Evolutionary conservation across 179 eudicot species (phyloP).

Genomic region (Spinacia oleracea): DNA sequence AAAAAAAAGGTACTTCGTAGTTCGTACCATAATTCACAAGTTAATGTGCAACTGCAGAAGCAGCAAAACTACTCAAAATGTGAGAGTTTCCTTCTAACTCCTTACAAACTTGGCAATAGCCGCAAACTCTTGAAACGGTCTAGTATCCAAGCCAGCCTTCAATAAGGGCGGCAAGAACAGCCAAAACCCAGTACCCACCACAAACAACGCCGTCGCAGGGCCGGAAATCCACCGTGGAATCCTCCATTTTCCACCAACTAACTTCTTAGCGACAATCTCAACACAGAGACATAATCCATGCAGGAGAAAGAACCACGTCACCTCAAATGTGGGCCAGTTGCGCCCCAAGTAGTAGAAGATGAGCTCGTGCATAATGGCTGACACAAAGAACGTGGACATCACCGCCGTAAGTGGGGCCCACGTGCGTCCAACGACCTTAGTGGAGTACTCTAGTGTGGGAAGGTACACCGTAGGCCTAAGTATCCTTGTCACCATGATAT

Average conservation of each 20-base stretch:
- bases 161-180: conserved; percentile 67
- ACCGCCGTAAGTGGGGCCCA: conserved; percentile 36
- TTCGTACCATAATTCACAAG: too few relatives aligned
- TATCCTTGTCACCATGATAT: conserved; percentile 58
- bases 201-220: conserved; percentile 40
- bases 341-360: conserved; percentile 59
- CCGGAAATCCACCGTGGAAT: conserved; percentile 40
- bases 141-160: conserved; percentile 44
- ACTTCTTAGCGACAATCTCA: conserved; percentile 45
- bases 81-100: conserved; percentile 20
- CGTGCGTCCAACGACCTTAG: conserved; percentile 28
- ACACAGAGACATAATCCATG: conserved; percentile 50
- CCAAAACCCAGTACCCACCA: conserved; percentile 62
- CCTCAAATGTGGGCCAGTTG: conserved; percentile 46
- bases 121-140: conserved; percentile 45
- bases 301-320: conserved; percentile 56
- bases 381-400: conserved; percentile 49
- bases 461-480: conserved; percentile 57
- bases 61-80: too few relatives aligned
- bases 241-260: conserved; percentile 30
- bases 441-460: conserved; percentile 34
- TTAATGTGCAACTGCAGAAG: too few relatives aligned
- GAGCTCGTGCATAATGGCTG: conserved; percentile 67
- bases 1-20: too few relatives aligned
- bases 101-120: conserved; percentile 38